Percentiles rank a stretch among this genome's conserved stretches.
Evolutionary conservation across 2,329 filamentous ascomycete genomes (phyloP).

Genomic region (Penicillium oxalicum): DNA sequence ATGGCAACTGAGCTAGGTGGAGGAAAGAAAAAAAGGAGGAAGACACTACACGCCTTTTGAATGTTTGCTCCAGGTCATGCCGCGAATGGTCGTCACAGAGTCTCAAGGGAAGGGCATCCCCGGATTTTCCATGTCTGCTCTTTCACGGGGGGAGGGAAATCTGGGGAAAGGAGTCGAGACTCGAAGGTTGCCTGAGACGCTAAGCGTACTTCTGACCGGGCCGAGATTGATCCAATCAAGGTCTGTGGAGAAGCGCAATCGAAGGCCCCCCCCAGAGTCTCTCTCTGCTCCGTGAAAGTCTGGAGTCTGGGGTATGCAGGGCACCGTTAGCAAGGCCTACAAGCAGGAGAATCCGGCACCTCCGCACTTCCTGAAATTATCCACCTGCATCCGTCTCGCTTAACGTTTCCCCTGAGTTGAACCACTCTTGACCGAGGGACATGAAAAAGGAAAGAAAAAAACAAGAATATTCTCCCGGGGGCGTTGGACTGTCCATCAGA

Average conservation of each 20-base stretch:
- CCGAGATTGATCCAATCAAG: constrained; percentile 17
- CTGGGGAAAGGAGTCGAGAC: not conserved
- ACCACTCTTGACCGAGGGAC: too few relatives aligned
- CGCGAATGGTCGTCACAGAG: not conserved
- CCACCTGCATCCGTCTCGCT: too few relatives aligned
- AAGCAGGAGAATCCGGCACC: too few relatives aligned
- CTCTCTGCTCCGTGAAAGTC: not conserved
- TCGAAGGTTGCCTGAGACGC: not conserved
- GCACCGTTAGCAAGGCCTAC: too few relatives aligned
- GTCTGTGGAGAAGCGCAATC: not conserved
- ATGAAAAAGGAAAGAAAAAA: too few relatives aligned
- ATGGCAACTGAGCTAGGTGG: not conserved
- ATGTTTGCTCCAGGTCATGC: not conserved
- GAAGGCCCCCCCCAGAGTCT: not conserved
- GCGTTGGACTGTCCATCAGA: too few relatives aligned
- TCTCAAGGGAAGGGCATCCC: not conserved
- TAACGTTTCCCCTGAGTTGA: too few relatives aligned
- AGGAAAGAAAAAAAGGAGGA: not conserved
- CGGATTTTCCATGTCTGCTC: not conserved
- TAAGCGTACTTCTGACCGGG: not conserved
- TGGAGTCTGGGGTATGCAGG: too few relatives aligned
- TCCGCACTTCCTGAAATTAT: too few relatives aligned
- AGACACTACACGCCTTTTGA: not conserved
- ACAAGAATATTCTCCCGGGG: too few relatives aligned
- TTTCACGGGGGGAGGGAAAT: not conserved